Conservation (phyloP, 73 alveolate species). For the Paramecium biaurelia region DNA sequence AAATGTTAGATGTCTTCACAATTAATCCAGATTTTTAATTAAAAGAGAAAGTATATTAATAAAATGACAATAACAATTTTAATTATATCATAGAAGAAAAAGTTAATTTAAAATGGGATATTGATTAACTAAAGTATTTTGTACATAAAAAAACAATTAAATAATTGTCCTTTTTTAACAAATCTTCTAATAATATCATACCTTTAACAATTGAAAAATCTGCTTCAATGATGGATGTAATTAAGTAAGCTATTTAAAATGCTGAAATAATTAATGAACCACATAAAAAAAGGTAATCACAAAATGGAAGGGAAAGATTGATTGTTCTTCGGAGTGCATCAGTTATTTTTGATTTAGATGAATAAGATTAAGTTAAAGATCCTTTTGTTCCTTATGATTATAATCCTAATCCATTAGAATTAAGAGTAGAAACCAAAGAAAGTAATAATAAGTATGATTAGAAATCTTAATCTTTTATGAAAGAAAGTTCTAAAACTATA, state of each 20-base stretch:
- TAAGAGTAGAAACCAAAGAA: slow-evolving; percentile 18
- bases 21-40: slow-evolving; percentile 27
- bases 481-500: not conserved
- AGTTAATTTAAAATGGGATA: not conserved
- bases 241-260: not conserved
- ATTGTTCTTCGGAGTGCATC: slow-evolving; percentile 38
- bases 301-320: not conserved
- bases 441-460: not conserved
- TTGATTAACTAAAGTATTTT: not conserved
- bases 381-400: not conserved
- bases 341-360: slow-evolving; percentile 7
- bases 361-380: not conserved
- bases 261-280: not conserved
- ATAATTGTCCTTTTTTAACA: not conserved
- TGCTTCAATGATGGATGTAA: slow-evolving; percentile 46
- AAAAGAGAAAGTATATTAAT: not conserved
- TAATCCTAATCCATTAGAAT: slow-evolving; percentile 13
- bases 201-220: not conserved
- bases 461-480: not conserved
- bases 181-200: not conserved
- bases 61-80: not conserved
- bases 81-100: not conserved
- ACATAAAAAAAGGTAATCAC: not conserved
- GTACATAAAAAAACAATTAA: not conserved
- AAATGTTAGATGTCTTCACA: not conserved